Evolutionary conservation across 1,139 yeast genomes (phyloP).

Genomic region (Geotrichum citri-aurantii): DNA sequence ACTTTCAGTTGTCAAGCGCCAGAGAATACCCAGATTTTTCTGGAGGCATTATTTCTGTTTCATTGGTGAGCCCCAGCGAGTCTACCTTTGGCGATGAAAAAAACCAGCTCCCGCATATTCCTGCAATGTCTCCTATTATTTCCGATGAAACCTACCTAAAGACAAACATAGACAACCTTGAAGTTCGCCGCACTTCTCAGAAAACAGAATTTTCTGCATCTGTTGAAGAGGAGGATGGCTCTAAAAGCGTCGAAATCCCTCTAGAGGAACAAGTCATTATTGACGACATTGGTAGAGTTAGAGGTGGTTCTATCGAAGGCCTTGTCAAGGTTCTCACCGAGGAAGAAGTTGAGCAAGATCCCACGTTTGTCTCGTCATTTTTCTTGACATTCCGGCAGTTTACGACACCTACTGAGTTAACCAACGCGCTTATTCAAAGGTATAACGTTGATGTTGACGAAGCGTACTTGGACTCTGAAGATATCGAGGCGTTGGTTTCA

Average conservation of each 20-base stretch:
- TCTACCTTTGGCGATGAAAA: not conserved
- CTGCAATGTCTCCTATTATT: slow-evolving; percentile 19
- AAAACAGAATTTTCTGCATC: not conserved
- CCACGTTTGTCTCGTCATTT: slow-evolving; percentile 67
- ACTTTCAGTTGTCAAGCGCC: slow-evolving; percentile 59
- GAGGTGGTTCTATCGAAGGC: slow-evolving; percentile 78
- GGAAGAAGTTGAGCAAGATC: slow-evolving; percentile 58
- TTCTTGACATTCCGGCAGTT: slow-evolving; percentile 76
- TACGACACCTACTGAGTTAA: slow-evolving; percentile 61
- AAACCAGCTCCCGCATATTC: slow-evolving; percentile 20
- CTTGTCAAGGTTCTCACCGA: slow-evolving; percentile 66
- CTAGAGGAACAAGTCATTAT: slow-evolving; percentile 37
- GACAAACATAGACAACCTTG: not conserved
- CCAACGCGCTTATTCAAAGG: slow-evolving; percentile 62
- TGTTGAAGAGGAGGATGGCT: slow-evolving; percentile 6
- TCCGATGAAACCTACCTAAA: not conserved
- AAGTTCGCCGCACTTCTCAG: not conserved
- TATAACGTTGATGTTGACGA: slow-evolving; percentile 48
- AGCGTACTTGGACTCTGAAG: slow-evolving; percentile 25
- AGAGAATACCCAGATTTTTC: slow-evolving; percentile 76
- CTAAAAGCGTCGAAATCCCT: not conserved
- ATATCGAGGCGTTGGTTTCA: slow-evolving; percentile 43
- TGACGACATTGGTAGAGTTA: slow-evolving; percentile 47
- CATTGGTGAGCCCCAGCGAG: not conserved
- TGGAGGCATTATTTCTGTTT: slow-evolving; percentile 45